Base-by-base conservation (phyloP, 78 protist species). In the Reticulomyxa filosa region DNA sequence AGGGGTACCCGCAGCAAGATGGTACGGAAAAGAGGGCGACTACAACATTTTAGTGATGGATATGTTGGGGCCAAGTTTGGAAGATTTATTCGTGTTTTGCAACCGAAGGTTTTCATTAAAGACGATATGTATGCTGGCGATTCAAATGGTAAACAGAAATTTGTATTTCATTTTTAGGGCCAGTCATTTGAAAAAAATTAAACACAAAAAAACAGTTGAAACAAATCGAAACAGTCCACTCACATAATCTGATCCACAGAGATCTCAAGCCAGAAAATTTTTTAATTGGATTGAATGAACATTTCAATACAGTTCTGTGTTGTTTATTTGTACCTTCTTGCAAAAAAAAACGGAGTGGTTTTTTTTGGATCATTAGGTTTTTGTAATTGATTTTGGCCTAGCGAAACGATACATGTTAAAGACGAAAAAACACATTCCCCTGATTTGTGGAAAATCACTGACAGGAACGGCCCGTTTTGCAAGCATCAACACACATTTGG, bases 391-490 rank as follows among this genome's bases (percentile, higher is more conserved):
- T 38, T 67, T 75, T 32, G 75, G 75, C 0, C 73, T 93, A 34
- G 93, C 93, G 34, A 92, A 92, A 77, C 68, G 80, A 46, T 92
- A 83, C 73, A 69, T 86, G 50, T 80, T 86, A 38, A 69, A 70
- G 55, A 83, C 95, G 0, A 83, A 79, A 38, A 75, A 78, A 68
- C 99, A 94, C 74, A 91, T 91, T 33, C 89, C 90, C 0, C 91
- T 87, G 52, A 69, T 90, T 7, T 96, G 91, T 64, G 37, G 82
- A 77, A 90, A 87, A 79, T 81, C 74, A 46, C 74, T 94, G 25
- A 94, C 95, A 2, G 98, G 95, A 34, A 94, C 96, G 0, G 95
- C 94, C 6, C 78, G 96, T 5, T 90, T 86, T 62, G 90, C 91
- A 1, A 55, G 74, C 17, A 76, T 87, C 72, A 84, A 89, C 75